phyloP scores from a whole-genome alignment of 257 asterid species.

The Avicennia marina region DNA sequence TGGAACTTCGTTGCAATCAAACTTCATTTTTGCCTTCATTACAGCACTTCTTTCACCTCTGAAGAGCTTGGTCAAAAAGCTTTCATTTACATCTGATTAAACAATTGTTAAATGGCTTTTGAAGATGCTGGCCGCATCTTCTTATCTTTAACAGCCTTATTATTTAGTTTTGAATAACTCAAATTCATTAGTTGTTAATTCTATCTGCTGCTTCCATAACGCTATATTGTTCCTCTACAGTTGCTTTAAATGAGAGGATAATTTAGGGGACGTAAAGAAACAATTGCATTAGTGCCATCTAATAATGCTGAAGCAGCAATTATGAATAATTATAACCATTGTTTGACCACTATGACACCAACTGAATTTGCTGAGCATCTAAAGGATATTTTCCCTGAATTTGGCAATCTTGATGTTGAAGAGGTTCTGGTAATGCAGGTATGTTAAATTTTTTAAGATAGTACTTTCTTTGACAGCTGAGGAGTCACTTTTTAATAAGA shows the following conservation, averaged over 20 bases:
- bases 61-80: neutral
- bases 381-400: slow-evolving; percentile 70
- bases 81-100: neutral
- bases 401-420: slow-evolving; percentile 65
- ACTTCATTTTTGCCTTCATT: neutral
- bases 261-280: slow-evolving; percentile 1
- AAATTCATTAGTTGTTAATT: neutral
- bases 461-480: neutral
- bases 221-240: neutral
- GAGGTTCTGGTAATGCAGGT: slow-evolving; percentile 74
- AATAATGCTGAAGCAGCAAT: slow-evolving; percentile 35
- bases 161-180: neutral
- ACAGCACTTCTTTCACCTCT: neutral
- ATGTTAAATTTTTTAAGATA: neutral
- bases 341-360: slow-evolving; percentile 48
- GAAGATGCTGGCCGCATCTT: neutral
- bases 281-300: neutral
- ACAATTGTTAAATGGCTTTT: neutral
- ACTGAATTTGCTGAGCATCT: slow-evolving; percentile 67
- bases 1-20: neutral
- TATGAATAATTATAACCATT: slow-evolving; percentile 36
- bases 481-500: neutral
- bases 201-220: slow-evolving; percentile 3
- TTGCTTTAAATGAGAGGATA: slow-evolving; percentile 14
- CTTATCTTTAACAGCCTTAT: neutral